Evolutionary conservation across 192 early-diverging fungal genomes (phyloP).

Genomic region (Obelidium mucronatum): DNA sequence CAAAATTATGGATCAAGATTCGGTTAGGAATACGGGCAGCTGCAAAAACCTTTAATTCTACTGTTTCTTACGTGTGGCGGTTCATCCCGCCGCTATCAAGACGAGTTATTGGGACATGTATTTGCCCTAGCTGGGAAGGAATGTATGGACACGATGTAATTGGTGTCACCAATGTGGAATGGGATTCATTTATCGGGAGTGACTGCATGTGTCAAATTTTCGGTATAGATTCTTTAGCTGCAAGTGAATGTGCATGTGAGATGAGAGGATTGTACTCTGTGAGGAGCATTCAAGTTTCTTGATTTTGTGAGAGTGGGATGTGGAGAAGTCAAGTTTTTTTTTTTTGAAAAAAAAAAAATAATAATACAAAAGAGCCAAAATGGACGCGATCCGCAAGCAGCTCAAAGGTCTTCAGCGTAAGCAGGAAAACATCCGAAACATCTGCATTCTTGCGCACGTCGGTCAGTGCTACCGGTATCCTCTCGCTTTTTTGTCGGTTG

Average conservation of each 20-base stretch:
- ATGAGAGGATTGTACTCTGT: background rate
- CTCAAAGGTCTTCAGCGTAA: constrained; percentile 8
- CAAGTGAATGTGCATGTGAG: background rate
- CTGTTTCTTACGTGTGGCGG: constrained; percentile 1
- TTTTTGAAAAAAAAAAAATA: background rate
- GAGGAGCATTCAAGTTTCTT: background rate
- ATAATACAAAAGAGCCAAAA: constrained; percentile 3
- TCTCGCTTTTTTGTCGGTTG: too few species aligned
- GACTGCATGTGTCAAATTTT: background rate
- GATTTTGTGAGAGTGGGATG: background rate
- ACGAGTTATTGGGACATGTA: constrained; percentile 10
- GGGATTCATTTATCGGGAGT: background rate
- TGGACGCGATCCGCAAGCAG: constrained; percentile 18
- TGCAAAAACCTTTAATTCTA: constrained; percentile 22
- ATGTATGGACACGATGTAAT: constrained; percentile 19
- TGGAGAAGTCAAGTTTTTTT: too few species aligned
- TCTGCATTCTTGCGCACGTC: constrained; percentile 98
- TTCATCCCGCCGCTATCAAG: constrained; percentile 15
- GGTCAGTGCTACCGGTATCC: constrained; percentile 71
- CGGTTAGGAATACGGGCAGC: background rate
- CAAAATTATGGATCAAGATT: background rate
- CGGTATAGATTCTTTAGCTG: background rate
- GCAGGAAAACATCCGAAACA: constrained; percentile 77
- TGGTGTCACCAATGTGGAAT: constrained; percentile 7
- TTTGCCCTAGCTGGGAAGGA: constrained; percentile 31